These are phyloP conservation scores for Inga leiocalycina DNA, from an alignment of 306 rosid species.

Conservation along the genomic window DNA sequence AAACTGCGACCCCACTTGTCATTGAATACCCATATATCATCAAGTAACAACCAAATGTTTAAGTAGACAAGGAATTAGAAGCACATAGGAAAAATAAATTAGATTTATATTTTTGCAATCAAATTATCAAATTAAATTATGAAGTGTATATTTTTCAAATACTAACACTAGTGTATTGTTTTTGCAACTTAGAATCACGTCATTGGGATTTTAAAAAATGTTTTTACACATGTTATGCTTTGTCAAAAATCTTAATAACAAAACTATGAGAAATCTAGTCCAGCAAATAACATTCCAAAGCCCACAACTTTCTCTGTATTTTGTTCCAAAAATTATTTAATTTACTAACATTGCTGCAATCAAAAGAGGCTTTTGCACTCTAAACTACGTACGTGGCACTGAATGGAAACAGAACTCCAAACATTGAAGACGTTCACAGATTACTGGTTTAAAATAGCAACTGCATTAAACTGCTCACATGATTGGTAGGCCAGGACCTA, in stretches of 20 bases:
- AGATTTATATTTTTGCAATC: background rate
- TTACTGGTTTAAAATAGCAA: background rate
- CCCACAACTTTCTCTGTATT: background rate
- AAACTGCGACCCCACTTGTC: background rate
- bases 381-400: background rate
- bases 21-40: background rate
- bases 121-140: no score
- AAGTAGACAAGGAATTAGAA: background rate
- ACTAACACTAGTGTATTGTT: no score
- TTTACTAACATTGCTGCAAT: background rate
- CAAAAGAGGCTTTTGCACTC: background rate
- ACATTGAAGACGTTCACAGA: background rate
- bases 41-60: background rate
- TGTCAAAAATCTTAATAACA: background rate
- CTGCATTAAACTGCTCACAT: conserved; percentile 9
- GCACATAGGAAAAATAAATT: no score
- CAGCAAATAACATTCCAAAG: background rate
- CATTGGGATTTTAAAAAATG: background rate
- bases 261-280: background rate
- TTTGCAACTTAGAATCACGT: background rate
- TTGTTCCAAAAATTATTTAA: background rate
- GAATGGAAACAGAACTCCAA: conserved; percentile 6
- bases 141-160: background rate
- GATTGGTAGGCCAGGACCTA: background rate
- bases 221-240: background rate